Evolutionary conservation across 2,329 filamentous ascomycete species (phyloP).

Genomic region (Microcyclospora tardicrescens): DNA sequence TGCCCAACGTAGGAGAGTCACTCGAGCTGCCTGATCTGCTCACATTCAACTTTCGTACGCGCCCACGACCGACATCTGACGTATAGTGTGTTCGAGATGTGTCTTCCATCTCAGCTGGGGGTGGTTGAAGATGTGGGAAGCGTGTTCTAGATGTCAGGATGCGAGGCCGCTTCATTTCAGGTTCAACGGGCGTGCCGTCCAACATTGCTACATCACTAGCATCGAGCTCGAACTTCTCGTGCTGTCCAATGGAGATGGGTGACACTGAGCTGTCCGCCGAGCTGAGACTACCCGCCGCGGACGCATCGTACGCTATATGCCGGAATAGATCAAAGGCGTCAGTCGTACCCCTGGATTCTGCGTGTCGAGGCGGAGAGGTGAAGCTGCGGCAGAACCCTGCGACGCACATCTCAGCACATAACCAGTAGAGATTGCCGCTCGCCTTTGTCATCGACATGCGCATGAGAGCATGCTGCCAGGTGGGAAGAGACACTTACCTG

Average conservation of each 20-base stretch:
- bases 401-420: slow-evolving; percentile 17
- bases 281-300: too few relatives aligned
- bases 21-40: too few relatives aligned
- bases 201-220: slow-evolving; percentile 6
- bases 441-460: slow-evolving; percentile 12
- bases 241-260: not conserved
- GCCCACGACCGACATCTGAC: too few relatives aligned
- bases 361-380: slow-evolving; percentile 7
- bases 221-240: not conserved
- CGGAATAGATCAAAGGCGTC: not conserved
- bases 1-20: too few relatives aligned
- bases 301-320: too few relatives aligned
- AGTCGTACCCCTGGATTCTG: slow-evolving; percentile 5
- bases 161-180: not conserved
- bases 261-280: too few relatives aligned
- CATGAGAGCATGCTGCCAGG: too few relatives aligned
- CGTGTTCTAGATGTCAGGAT: slow-evolving; percentile 2
- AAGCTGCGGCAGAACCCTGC: slow-evolving; percentile 6
- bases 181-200: slow-evolving; percentile 5
- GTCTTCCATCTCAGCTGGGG: slow-evolving; percentile 9
- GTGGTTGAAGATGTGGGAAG: slow-evolving; percentile 7
- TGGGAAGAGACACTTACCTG: too few relatives aligned
- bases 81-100: slow-evolving; percentile 1
- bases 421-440: slow-evolving; percentile 12
- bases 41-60: too few relatives aligned